These are phyloP conservation scores for Hypoxylon sp. DNA, from an alignment of 2,329 filamentous ascomycete species.

Conservation along the genomic window DNA sequence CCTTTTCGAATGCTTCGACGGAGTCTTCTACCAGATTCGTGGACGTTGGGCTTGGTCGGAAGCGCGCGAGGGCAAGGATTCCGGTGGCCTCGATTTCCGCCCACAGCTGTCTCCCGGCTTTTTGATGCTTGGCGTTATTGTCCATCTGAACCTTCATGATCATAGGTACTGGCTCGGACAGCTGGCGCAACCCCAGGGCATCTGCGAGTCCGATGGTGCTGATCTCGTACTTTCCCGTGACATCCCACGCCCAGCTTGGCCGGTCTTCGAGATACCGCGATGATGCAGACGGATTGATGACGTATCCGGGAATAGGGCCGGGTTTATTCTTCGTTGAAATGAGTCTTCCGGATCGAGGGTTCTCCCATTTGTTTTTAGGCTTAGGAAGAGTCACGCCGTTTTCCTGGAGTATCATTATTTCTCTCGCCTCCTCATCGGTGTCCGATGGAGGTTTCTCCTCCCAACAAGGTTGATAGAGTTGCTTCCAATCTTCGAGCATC, in stretches of 20 bases:
- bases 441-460: conserved; percentile 3
- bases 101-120: conserved; percentile 23
- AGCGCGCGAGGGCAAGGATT: conserved; percentile 8
- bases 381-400: conserved; percentile 1
- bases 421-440: conserved; percentile 9
- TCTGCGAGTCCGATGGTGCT: conserved; percentile 12
- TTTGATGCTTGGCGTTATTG: conserved; percentile 24
- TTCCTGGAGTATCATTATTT: not conserved
- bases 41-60: conserved; percentile 14
- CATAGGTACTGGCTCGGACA: conserved; percentile 6
- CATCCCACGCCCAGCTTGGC: conserved; percentile 22
- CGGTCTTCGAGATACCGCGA: conserved; percentile 22
- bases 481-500: conserved; percentile 19
- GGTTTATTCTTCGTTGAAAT: conserved; percentile 25
- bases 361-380: conserved; percentile 23
- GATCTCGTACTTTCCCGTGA: conserved; percentile 20
- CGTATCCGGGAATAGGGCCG: conserved; percentile 17
- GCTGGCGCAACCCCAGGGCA: conserved; percentile 1
- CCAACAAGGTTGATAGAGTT: conserved; percentile 7
- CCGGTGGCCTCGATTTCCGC: conserved; percentile 13
- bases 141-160: conserved; percentile 21
- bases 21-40: conserved; percentile 1
- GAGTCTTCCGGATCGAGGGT: conserved; percentile 17
- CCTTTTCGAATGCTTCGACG: conserved; percentile 14
- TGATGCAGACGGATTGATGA: conserved; percentile 10